These are phyloP conservation scores for Verruconis gallopava DNA, from an alignment of 2,329 filamentous ascomycete genomes.

Conservation along the genomic window DNA sequence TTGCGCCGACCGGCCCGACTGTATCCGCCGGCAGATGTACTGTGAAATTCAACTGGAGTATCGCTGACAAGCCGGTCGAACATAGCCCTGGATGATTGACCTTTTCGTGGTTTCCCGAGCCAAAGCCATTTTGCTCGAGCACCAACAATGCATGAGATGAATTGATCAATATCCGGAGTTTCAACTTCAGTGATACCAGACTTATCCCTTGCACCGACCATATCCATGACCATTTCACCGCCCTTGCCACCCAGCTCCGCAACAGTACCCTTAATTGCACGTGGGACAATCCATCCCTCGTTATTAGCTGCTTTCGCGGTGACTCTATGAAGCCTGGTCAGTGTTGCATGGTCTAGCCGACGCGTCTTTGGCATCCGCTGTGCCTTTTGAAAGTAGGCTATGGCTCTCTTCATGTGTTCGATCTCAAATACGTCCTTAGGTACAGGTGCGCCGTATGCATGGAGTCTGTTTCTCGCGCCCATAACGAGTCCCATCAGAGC, in stretches of 20 bases:
- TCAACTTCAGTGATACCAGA: conserved; percentile 86
- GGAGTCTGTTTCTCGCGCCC: conserved; percentile 78
- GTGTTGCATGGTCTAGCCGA: conserved; percentile 68
- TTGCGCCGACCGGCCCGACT: conserved; percentile 36
- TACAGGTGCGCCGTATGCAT: conserved; percentile 72
- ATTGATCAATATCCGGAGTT: conserved; percentile 76
- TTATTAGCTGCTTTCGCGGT: conserved; percentile 83
- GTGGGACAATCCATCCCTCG: conserved; percentile 79
- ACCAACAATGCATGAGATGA: conserved; percentile 64
- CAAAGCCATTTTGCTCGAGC: conserved; percentile 88
- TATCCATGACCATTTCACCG: conserved; percentile 90
- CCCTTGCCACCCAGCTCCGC: conserved; percentile 88
- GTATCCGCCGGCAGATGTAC: conserved; percentile 40
- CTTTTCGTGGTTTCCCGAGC: conserved; percentile 76
- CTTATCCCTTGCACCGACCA: conserved; percentile 62
- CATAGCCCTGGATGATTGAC: conserved; percentile 18
- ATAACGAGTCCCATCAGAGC: conserved; percentile 78
- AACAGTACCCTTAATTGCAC: conserved; percentile 89
- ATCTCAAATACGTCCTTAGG: conserved; percentile 88
- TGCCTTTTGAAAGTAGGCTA: conserved; percentile 79
- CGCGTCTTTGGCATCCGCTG: conserved; percentile 68
- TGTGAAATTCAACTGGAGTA: conserved; percentile 38
- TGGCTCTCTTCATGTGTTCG: conserved; percentile 66
- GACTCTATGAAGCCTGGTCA: conserved; percentile 66
- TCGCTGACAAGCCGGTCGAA: conserved; percentile 26